These are phyloP conservation scores for Xylariaceae sp. DNA, from an alignment of 2,329 filamentous ascomycete species.

Conservation along the genomic window DNA sequence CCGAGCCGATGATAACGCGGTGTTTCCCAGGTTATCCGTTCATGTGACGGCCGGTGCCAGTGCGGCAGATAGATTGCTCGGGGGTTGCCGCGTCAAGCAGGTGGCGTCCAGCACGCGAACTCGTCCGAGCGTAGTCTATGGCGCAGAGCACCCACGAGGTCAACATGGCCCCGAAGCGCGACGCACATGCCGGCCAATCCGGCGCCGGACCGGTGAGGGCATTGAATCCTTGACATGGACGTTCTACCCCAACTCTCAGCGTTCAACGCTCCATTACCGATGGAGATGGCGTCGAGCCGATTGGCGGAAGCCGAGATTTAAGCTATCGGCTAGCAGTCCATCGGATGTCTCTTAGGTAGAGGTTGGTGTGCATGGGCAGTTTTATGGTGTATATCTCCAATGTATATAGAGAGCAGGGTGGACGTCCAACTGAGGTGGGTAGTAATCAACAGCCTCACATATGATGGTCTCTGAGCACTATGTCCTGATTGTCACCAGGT, in stretches of 20 bases:
- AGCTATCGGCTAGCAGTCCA: not conserved
- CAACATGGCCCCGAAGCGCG: not conserved
- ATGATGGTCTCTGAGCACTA: not conserved
- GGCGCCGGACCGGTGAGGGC: conserved; percentile 5
- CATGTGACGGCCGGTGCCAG: not conserved
- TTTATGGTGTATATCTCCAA: not conserved
- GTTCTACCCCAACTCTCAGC: not conserved
- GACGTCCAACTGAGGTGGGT: not conserved
- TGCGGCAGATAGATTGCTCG: not conserved
- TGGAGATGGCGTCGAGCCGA: not conserved
- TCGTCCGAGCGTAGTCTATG: not conserved
- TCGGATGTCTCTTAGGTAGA: not conserved
- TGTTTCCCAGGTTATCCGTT: not conserved
- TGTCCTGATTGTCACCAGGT: not conserved
- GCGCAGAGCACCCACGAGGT: not conserved
- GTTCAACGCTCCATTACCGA: not conserved
- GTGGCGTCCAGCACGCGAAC: too few species aligned
- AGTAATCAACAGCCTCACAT: not conserved
- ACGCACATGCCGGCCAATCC: conserved; percentile 1
- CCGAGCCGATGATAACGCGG: not conserved
- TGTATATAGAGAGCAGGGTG: not conserved
- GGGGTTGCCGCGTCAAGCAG: too few species aligned
- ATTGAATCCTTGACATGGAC: not conserved
- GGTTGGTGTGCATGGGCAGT: not conserved
- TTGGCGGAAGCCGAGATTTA: not conserved